Base-by-base conservation (phyloP, 768 basidiomycete species). In the Boletus rubroflammeus region DNA sequence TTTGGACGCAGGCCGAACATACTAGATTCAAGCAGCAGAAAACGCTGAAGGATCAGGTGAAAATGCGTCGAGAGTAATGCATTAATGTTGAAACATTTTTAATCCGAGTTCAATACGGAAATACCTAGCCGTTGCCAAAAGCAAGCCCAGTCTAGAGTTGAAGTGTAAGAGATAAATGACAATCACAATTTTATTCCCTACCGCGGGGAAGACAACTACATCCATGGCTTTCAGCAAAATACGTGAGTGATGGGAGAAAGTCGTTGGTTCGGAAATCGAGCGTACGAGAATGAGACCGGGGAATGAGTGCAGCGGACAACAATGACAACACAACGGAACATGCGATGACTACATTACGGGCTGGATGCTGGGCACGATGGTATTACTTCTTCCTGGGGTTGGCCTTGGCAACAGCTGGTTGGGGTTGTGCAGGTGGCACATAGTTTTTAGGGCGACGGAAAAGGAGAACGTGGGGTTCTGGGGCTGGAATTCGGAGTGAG, bases 381-480 rank as follows among this genome's bases (percentile, higher is more conserved):
- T 26, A 42, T 53, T 70, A 78, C 68, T 78, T 77, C 71, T 73
- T 78, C 59, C 74, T 72, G 32, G 63, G 45, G 26, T 81, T 81
- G 58, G 74, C 75, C 64, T 62, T 66, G 52, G 67, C 65, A 54
- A 66, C 72, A 38, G 66, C 68, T 28, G 65, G 68, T 44, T 73
- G 72, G 38, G 73, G 75, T 65, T 81, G 82, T 23, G 73, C 63
- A 15, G 82, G 81, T 51, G 78, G 75, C 29, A 75, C 81, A 56
- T 78, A 88, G 67, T 87, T 81, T 72, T 86, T 88, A 9, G 79
- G 67, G 51, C 95, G 86, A 63, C 95, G 85, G 74, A 98, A 98
- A 52, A 97, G 86, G 23, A 98, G 80, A 55, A 97, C 93, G 68
- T 96, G 93, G 10, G 93, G 93, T 70, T 93, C 93, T 8, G 93